Percentiles rank a stretch among this genome's conserved stretches.
Evolutionary conservation across 2,329 filamentous ascomycete genomes (phyloP).

Genomic region (Trichoderma simmonsii): DNA sequence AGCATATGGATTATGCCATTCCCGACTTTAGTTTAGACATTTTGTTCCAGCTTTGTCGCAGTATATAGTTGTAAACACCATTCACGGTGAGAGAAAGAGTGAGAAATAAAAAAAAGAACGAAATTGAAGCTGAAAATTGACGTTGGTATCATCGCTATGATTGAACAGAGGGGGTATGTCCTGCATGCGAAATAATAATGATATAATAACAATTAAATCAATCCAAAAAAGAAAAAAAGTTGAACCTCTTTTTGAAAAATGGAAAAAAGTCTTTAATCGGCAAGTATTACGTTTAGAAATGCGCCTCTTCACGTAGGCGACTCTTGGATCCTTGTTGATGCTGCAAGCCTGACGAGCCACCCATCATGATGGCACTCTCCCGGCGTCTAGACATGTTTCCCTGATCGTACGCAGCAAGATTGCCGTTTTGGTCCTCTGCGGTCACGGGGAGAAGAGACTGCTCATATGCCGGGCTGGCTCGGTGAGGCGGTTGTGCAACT

Average conservation of each 20-base stretch:
- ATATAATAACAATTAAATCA: slow-evolving; percentile 4
- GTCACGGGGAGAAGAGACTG: slow-evolving; percentile 34
- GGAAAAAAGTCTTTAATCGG: not conserved
- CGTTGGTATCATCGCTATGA: slow-evolving; percentile 23
- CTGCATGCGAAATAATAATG: slow-evolving; percentile 27
- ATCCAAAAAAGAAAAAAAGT: not conserved
- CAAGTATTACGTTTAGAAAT: slow-evolving; percentile 37
- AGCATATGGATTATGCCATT: not conserved
- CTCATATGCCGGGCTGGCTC: slow-evolving; percentile 37
- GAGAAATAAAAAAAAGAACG: not conserved
- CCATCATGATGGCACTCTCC: slow-evolving; percentile 60
- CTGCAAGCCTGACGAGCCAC: slow-evolving; percentile 45
- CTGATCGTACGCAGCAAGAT: slow-evolving; percentile 35
- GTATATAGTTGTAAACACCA: slow-evolving; percentile 4
- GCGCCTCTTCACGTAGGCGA: slow-evolving; percentile 54
- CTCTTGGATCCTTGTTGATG: slow-evolving; percentile 51
- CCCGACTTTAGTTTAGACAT: not conserved
- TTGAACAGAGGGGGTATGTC: slow-evolving; percentile 34
- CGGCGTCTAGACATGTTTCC: slow-evolving; percentile 41
- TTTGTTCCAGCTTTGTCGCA: not conserved
- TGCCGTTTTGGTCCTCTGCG: slow-evolving; percentile 25
- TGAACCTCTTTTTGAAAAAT: slow-evolving; percentile 3
- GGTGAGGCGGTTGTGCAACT: slow-evolving; percentile 21
- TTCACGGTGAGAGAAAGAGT: not conserved
- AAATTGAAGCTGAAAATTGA: slow-evolving; percentile 12